These are phyloP conservation scores for Phaseolus coccineus DNA, from an alignment of 331 rosid species.

Conservation along the genomic window DNA sequence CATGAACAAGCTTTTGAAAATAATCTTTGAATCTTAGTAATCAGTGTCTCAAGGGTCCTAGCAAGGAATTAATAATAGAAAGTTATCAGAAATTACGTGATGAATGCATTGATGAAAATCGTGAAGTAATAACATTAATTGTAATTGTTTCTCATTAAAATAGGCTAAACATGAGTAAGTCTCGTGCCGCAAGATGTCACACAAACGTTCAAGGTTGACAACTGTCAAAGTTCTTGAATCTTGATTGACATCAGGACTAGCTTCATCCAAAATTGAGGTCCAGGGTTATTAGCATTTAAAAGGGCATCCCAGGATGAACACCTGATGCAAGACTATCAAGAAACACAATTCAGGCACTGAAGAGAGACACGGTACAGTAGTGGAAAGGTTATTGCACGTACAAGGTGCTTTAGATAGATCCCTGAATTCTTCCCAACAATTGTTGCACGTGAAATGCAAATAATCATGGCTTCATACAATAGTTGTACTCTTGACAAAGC, in stretches of 20 bases:
- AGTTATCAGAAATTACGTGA: neutral
- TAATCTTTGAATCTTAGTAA: neutral
- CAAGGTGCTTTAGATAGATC: slow-evolving; percentile 2
- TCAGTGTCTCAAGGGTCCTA: neutral
- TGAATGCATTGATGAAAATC: neutral
- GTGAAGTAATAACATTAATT: neutral
- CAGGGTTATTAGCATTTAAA: no score
- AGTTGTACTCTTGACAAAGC: no score
- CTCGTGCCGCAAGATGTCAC: neutral
- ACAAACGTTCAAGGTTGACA: slow-evolving; percentile 27
- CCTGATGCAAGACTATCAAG: no score
- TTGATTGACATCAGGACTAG: neutral
- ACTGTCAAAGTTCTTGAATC: slow-evolving; percentile 30
- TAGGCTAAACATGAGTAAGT: no score
- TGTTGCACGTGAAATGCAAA: no score
- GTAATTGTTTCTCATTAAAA: neutral
- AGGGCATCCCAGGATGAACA: no score
- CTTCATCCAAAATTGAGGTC: no score
- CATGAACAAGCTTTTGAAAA: neutral
- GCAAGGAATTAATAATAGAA: neutral
- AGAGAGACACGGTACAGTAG: neutral
- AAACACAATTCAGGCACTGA: neutral
- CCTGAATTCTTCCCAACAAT: neutral
- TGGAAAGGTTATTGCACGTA: no score
- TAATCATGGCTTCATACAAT: no score